phyloP scores from a whole-genome alignment of 371 early-diverging fungal genomes.

The Mucor racemosus region DNA sequence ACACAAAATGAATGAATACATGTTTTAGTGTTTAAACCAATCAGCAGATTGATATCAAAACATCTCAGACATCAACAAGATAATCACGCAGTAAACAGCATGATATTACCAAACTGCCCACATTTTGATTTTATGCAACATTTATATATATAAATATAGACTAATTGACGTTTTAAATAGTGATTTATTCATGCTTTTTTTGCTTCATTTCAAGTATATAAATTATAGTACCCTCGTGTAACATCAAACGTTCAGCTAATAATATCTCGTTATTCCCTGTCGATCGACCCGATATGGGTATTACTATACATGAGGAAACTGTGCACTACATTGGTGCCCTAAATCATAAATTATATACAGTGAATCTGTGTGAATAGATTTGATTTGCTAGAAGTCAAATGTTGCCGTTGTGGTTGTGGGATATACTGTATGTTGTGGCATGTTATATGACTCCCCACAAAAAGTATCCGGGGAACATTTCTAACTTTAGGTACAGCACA shows the following conservation, averaged over 20 bases:
- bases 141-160: background rate
- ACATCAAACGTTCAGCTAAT: background rate
- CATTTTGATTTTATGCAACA: background rate
- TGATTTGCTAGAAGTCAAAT: too few species aligned
- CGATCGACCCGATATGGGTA: background rate
- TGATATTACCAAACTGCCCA: background rate
- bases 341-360: background rate
- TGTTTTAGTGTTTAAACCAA: background rate
- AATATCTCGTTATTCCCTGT: background rate
- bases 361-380: too few species aligned
- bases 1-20: conserved; percentile 2
- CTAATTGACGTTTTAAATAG: background rate
- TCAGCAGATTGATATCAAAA: background rate
- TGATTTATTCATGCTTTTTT: background rate
- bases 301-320: too few species aligned
- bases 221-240: background rate
- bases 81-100: background rate
- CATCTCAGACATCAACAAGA: background rate
- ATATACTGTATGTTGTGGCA: too few species aligned
- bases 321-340: background rate
- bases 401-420: too few species aligned
- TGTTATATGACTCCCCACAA: too few species aligned
- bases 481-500: too few species aligned
- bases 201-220: background rate
- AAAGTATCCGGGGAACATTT: too few species aligned